Evolutionary conservation across 768 basidiomycete genomes (phyloP), one percentile per base, ranked within the genome.

Genomic region (Suillus spraguei): DNA sequence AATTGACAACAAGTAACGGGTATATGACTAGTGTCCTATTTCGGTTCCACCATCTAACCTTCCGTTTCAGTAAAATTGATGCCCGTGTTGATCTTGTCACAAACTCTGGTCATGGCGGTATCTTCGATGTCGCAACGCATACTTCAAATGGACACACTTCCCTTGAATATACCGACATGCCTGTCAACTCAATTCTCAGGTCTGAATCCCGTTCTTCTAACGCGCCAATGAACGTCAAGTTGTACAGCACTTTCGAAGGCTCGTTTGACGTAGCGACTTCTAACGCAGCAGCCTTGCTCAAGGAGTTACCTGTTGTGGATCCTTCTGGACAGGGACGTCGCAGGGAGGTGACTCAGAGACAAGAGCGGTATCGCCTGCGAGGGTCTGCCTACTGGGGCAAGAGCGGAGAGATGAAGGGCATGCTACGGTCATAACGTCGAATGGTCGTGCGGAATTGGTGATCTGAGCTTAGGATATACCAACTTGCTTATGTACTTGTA

Each of bases 161-260:
- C 4, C 53, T 81, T 13, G 58, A 62, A 16, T 76, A 78, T 62
- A 47, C 58, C 32, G 63, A 72, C 24, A 69, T 72, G 6, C 82
- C 82, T 4, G 64, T 79, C 44, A 70, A 76, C 63, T 75, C 80
- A n/a, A 47, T 70, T 47, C 69, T 84, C 50, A 61, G 62, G 5
- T 68, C 79, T 33, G 58, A 56, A 1, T 76, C 70, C n/a, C 62
- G 54, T 35, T 74, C 81, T 41, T 70, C 70, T 2, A 75, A 78
- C 14, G 64, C 71, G 7, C 63, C 24, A 1, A 70, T 74, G 11
- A 60, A 65, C 17, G 69, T 76, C 0, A 55, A 61, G 44, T 72
- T 82, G 5, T 75, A 78, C 55, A 59, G 67, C 32, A 76, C 79
- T 2, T 84, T 75, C 64, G 83, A 84, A 62, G 83, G 83, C 38